Base-by-base conservation (phyloP, 1,139 yeast species). In the Kodamaea sp. region DNA sequence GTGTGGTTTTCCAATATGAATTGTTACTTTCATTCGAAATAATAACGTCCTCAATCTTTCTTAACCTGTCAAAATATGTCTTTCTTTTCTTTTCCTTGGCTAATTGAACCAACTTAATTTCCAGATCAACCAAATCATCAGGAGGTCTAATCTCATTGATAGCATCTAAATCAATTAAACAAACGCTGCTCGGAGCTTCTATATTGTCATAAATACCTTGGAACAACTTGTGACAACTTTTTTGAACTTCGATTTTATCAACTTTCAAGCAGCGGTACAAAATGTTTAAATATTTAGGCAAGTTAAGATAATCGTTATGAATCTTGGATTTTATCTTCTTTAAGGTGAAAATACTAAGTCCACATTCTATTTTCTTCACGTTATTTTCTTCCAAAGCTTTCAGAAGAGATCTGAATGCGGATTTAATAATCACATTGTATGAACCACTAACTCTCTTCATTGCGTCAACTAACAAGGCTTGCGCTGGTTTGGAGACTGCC, bases 381-480 rank as follows among this genome's bases (percentile, higher is more conserved):
- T 83, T 84, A 15, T 65, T 41, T 3, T 65, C 65, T 0, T 68
- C 65, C n/a, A 90, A 53, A 0, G 88, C 81, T 20, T 62, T 60
- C 7, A 70, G 60, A 38, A 84, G 62, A 11, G 72, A 69, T 24
- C 70, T 70, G 38, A 85, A 67, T 1, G 84, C 63, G 22, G 55
- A 61, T 42, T 57, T 75, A 35, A 81, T 62, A 7, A 82, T 68
- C 7, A 74, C 63, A 32, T 69, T 62, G 43, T 83, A 81, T 0
- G 94, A 80, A 1, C 92, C 89, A 47, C 81, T 72, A 7, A 92
- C 65, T 40, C 88, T 79, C 50, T 81, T 84, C 73, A 87, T 77
- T 1, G 88, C 79, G 32, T 84, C 83, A 4, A 80, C 74, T 41
- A 92, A 63, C 1, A 87, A 75, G 0, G 77, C 63, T 43, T 85